Base-by-base conservation (phyloP, 164 flowering plant genomes). In the Aristolochia californica region DNA sequence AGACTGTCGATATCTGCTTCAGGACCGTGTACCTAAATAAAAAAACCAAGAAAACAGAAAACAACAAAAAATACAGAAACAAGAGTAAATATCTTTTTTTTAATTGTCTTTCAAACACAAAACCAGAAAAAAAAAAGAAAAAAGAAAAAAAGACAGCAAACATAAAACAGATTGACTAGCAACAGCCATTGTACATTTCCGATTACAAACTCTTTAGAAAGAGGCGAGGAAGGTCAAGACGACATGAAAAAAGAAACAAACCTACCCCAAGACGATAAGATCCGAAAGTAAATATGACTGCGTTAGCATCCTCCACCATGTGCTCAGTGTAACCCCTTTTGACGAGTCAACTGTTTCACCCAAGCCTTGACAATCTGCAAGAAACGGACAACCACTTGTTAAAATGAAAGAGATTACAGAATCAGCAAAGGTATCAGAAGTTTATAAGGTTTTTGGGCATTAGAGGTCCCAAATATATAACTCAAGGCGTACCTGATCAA, bases 251-350 rank as follows among this genome's bases (percentile, higher is more conserved):
- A 0, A 16, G 45, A 53, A 53, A 14, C 3, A 13, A 23, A 53
- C 82, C 69, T 72, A 90, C 99, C 80, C 96, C 99, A 4, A 94
- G 70, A 11, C 96, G 69, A 62, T 84, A 90, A 43, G 99, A 94
- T 20, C 97, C 99, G 77, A 94, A 94, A 12, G 99, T 94, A 34
- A 81, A 77, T 62, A 94, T 75, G 11, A 84, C 77, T 25, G 96
- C 97, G 81, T 94, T 94, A 21, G 99, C 96, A 68, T 87, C 93
- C 68, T 88, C 88, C 65, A 88, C 93, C 93, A 84, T 90, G 59
- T 90, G 93, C 63, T 90, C 97, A 4, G 86, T 80, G 66, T 87
- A 94, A n/a, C 97, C 97, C 73, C 81, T 77, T 11, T 60, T 71
- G 71, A 18, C 77, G 86, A 21, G 99, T 94, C 5, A 94, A 67